Evolutionary conservation across 2,329 filamentous ascomycete species (phyloP).

Genomic region (Penicillium sp.): DNA sequence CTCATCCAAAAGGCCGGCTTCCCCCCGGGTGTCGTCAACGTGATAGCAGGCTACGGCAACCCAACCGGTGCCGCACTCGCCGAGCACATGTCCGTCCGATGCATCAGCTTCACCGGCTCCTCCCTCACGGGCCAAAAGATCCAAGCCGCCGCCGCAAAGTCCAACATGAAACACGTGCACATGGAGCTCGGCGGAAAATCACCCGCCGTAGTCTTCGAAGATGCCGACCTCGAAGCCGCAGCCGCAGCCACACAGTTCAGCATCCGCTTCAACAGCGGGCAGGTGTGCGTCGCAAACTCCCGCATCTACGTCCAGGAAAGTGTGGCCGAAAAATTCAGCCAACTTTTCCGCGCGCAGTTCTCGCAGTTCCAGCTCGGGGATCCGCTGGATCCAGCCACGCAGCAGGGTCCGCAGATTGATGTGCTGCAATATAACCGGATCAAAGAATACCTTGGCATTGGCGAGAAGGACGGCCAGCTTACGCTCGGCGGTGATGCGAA

Average conservation of each 20-base stretch:
- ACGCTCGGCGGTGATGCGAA: constrained; percentile 66
- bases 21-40: constrained; percentile 25
- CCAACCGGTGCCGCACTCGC: constrained; percentile 25
- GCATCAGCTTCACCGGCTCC: constrained; percentile 61
- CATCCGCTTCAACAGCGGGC: constrained; percentile 56
- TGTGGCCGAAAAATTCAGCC: constrained; percentile 80
- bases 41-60: no score
- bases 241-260: constrained; percentile 46
- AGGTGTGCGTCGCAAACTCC: constrained; percentile 61
- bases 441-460: constrained; percentile 69
- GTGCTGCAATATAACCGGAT: constrained; percentile 81
- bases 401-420: constrained; percentile 82
- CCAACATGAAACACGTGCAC: constrained; percentile 36
- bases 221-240: constrained; percentile 47
- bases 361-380: constrained; percentile 71
- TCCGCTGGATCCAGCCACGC: constrained; percentile 71
- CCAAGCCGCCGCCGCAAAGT: constrained; percentile 36
- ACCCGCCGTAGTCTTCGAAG: constrained; percentile 36
- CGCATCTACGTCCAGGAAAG: constrained; percentile 79
- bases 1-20: constrained; percentile 44
- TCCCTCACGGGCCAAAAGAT: constrained; percentile 57
- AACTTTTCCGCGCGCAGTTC: constrained; percentile 72
- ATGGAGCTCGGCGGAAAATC: constrained; percentile 39
- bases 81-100: constrained; percentile 37
- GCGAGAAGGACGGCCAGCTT: constrained; percentile 63